Conservation (phyloP, 2,329 filamentous ascomycete species). For the Fusarium tricinctum region DNA sequence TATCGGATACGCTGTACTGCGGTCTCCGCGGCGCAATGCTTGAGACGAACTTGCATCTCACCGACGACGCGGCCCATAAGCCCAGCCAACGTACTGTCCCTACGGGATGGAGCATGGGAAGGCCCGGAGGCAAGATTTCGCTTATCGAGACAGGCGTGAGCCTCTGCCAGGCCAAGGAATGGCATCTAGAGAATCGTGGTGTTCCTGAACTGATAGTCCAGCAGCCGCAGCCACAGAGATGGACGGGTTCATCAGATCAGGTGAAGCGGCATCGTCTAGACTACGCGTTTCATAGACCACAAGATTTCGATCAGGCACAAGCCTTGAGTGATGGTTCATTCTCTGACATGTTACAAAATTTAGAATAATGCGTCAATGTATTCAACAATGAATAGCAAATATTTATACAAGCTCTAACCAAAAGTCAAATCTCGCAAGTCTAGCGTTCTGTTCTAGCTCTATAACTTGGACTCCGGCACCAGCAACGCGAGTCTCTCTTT, state of each 20-base stretch:
- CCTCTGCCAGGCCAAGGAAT: conserved; percentile 43
- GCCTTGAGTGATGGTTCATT: conserved; percentile 5
- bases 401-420: conserved; percentile 19
- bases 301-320: conserved; percentile 31
- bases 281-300: conserved; percentile 38
- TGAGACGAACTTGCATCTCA: conserved; percentile 57
- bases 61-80: conserved; percentile 37
- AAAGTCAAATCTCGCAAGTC: conserved; percentile 16
- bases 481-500: conserved; percentile 70
- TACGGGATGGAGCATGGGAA: conserved; percentile 46
- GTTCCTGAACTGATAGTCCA: conserved; percentile 48
- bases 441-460: conserved; percentile 42
- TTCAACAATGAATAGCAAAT: conserved; percentile 7
- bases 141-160: conserved; percentile 54
- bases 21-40: conserved; percentile 64
- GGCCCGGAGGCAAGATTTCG: conserved; percentile 39
- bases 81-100: conserved; percentile 37
- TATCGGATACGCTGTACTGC: conserved; percentile 64
- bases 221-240: conserved; percentile 19
- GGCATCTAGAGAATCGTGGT: conserved; percentile 37
- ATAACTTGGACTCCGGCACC: conserved; percentile 71
- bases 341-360: conserved; percentile 1
- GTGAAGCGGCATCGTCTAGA: conserved; percentile 41
- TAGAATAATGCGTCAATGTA: conserved; percentile 15
- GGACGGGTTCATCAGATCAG: conserved; percentile 16